Evolutionary conservation across 345 rosid genomes (phyloP).

Genomic region (Arabidopsis arenosa): DNA sequence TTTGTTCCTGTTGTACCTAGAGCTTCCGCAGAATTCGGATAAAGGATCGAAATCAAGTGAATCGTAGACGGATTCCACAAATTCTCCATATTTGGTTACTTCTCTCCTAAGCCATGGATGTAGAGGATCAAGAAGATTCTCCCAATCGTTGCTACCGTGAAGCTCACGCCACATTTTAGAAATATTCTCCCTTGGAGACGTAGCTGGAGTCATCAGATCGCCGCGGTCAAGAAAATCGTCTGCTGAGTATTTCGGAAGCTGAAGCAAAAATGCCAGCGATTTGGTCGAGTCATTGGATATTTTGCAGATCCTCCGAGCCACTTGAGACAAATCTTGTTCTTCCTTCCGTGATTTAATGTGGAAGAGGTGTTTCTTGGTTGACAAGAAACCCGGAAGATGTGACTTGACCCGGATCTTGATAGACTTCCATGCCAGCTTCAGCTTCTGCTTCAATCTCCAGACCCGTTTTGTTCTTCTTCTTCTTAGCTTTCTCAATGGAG

Average conservation of each 20-base stretch:
- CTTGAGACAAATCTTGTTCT: constrained; percentile 31
- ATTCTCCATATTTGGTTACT: constrained; percentile 64
- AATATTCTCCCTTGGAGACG: constrained; percentile 59
- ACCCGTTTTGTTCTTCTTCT: constrained; percentile 42
- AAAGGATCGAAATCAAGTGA: constrained; percentile 69
- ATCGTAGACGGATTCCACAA: constrained; percentile 60
- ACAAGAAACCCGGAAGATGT: constrained; percentile 40
- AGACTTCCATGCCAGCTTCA: constrained; percentile 50
- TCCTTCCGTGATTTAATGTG: constrained; percentile 34
- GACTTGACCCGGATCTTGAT: constrained; percentile 44
- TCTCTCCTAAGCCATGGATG: constrained; percentile 65
- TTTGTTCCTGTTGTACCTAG: constrained; percentile 58
- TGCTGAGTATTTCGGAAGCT: constrained; percentile 51
- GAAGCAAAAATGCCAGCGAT: constrained; percentile 52
- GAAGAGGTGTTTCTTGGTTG: constrained; percentile 42
- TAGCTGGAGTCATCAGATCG: constrained; percentile 63
- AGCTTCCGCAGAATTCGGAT: constrained; percentile 67
- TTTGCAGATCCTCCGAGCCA: constrained; percentile 35
- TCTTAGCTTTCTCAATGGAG: constrained; percentile 42
- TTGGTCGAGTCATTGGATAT: constrained; percentile 43
- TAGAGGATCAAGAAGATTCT: constrained; percentile 57
- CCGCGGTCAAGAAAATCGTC: constrained; percentile 61
- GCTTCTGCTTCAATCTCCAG: constrained; percentile 53
- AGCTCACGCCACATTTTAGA: constrained; percentile 56
- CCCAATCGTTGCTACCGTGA: constrained; percentile 59